These are phyloP conservation scores for Quercus tomentella DNA, from an alignment of 331 rosid genomes.

Conservation along the genomic window DNA sequence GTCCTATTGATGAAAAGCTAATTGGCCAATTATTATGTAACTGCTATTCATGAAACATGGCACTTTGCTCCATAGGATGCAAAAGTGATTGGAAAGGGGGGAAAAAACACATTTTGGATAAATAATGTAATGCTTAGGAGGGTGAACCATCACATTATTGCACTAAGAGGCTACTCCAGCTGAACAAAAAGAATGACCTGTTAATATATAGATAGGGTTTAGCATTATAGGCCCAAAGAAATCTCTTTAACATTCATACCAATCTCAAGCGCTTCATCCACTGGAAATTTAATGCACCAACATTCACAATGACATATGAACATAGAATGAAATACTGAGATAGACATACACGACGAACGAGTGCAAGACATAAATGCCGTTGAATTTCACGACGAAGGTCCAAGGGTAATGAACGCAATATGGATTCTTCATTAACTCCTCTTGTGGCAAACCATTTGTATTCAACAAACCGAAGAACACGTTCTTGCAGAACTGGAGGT, in stretches of 20 bases:
- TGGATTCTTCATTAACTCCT: conserved; percentile 88
- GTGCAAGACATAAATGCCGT: conserved; percentile 76
- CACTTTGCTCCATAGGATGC: neutral
- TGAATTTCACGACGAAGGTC: conserved; percentile 94
- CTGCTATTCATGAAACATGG: neutral
- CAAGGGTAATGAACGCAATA: conserved; percentile 59
- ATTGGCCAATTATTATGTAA: too few species aligned
- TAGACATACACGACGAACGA: conserved; percentile 81
- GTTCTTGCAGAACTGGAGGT: conserved; percentile 66
- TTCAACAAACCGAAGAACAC: conserved; percentile 78
- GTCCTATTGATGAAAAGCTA: too few species aligned
- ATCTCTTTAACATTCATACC: too few species aligned
- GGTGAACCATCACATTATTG: neutral
- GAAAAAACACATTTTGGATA: neutral
- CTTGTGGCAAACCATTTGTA: conserved; percentile 84
- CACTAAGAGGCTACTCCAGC: too few species aligned
- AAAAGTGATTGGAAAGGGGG: neutral
- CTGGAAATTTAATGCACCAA: neutral
- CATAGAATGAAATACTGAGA: neutral
- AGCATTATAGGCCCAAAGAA: too few species aligned
- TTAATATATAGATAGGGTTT: too few species aligned
- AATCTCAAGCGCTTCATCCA: neutral
- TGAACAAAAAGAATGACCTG: too few species aligned
- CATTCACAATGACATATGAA: neutral
- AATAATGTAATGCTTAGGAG: neutral